Evolutionary conservation across 495 filamentous ascomycete genomes (phyloP), one percentile per base, ranked within the genome.

Genomic region (Podospora tetraspora): DNA sequence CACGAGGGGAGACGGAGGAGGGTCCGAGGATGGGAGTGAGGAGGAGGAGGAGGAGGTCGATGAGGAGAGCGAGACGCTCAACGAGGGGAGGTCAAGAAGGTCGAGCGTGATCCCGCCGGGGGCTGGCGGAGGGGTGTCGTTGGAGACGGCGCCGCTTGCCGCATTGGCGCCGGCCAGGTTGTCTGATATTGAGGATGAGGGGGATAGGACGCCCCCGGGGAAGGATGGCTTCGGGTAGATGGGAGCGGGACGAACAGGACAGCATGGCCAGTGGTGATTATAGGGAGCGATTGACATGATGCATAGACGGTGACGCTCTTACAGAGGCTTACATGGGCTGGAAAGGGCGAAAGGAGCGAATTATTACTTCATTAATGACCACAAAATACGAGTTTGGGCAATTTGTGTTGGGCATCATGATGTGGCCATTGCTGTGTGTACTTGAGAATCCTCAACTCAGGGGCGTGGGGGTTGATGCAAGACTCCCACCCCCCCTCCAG

Each of bases 41-140:
- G 70, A 77, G 67, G 69, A 71, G 59, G 74, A 74, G 9, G 68
- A 59, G 1, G 79, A 84, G 34, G 82, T 88, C 0, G 89, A 89
- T 62, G 89, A 90, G 66, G 89, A 86, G 60, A 90, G 85, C 68
- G 88, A 91, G 74, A 80, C 75, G 9, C 72, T 86, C 22, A 74
- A 69, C 34, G 25, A 30, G 27, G 70, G 72, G 32, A 75, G 73
- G 63, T 74, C 78, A 5, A 70, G 81, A 60, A 70, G 84, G 66
- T 72, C 78, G 34, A 85, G 85, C 68, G 67, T 84, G 12, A 77
- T 85, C 32, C 79, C 76, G 0, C 63, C 66, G 3, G 63, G 63
- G 16, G 65, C 37, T 0, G 68, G 68, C 8, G 67, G 64, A 25
- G 58, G 25, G 3, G 77, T 75, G 3, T 72, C 73, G 29, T 70